A percentile compares a stretch with the other conserved stretches of the same genome.
Evolutionary conservation across 345 rosid species (phyloP).

Genomic region (Reutealis trisperma): DNA sequence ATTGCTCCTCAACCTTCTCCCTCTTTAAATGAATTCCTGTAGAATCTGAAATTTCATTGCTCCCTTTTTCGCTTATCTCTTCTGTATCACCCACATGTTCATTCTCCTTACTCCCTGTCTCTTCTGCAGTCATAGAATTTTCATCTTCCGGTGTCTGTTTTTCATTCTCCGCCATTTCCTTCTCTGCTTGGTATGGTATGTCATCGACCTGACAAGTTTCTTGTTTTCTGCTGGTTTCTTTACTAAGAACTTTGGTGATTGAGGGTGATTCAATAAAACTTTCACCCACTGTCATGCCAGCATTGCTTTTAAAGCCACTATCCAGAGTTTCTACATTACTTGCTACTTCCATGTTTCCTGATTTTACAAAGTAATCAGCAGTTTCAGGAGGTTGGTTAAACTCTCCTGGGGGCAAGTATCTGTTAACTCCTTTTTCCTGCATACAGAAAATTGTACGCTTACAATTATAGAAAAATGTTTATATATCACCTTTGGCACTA

Average conservation of each 20-base stretch:
- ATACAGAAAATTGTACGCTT: background rate
- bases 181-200: constrained; percentile 24
- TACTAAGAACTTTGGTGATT: constrained; percentile 29
- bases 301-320: constrained; percentile 20
- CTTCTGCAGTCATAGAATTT: constrained; percentile 11
- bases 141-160: constrained; percentile 13
- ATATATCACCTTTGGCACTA: background rate
- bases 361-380: constrained; percentile 30
- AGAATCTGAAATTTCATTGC: constrained; percentile 7
- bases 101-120: constrained; percentile 25
- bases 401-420: constrained; percentile 18
- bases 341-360: constrained; percentile 26
- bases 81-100: constrained; percentile 16
- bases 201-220: constrained; percentile 18
- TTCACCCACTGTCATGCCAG: constrained; percentile 35
- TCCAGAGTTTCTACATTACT: constrained; percentile 23
- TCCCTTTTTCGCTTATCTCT: constrained; percentile 18
- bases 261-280: constrained; percentile 43
- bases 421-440: constrained; percentile 41
- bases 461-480: background rate
- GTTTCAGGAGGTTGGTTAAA: constrained; percentile 35
- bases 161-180: constrained; percentile 18
- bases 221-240: constrained; percentile 23
- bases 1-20: constrained; percentile 8
- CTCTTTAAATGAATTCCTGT: constrained; percentile 3